Conservation (phyloP, 2,329 filamentous ascomycete species). For the Aspergillus carbonarius region DNA sequence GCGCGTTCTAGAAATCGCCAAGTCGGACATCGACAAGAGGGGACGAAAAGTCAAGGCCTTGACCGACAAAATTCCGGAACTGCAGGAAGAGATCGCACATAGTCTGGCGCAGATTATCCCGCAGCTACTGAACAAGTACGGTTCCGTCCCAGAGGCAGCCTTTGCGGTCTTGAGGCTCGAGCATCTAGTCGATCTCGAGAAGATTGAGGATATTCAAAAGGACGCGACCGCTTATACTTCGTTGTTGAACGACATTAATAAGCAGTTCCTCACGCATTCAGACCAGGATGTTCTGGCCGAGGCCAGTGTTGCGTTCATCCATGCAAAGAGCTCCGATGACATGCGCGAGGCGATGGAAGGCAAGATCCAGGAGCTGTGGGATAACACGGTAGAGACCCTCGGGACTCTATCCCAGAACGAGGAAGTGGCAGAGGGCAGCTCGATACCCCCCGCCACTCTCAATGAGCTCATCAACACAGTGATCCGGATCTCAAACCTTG, state of each 20-base stretch:
- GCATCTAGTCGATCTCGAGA: constrained; percentile 79
- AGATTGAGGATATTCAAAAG: constrained; percentile 85
- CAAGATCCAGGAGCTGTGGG: constrained; percentile 82
- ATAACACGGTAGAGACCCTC: constrained; percentile 73
- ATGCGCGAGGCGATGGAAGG: constrained; percentile 80
- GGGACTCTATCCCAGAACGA: constrained; percentile 68
- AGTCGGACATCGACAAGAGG: constrained; percentile 58
- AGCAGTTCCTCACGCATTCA: constrained; percentile 90
- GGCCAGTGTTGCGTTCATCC: constrained; percentile 76
- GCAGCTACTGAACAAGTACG: constrained; percentile 85
- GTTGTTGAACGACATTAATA: constrained; percentile 85
- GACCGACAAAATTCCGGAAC: constrained; percentile 63
- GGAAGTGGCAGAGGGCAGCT: constrained; percentile 69
- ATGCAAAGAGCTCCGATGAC: constrained; percentile 83
- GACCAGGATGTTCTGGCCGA: constrained; percentile 82
- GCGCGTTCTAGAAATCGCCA: constrained; percentile 64
- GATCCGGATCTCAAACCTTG: constrained; percentile 76
- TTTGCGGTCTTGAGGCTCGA: constrained; percentile 82
- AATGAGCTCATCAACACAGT: constrained; percentile 71
- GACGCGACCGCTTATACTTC: constrained; percentile 77
- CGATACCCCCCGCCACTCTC: constrained; percentile 64
- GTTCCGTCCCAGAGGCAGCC: constrained; percentile 81
- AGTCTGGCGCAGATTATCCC: constrained; percentile 78
- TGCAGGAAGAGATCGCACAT: constrained; percentile 75
- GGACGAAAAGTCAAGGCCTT: constrained; percentile 58